Percentiles rank a stretch among this genome's conserved stretches.
phyloP scores from a whole-genome alignment of 441 rosid species.

The Euphorbia corollata region DNA sequence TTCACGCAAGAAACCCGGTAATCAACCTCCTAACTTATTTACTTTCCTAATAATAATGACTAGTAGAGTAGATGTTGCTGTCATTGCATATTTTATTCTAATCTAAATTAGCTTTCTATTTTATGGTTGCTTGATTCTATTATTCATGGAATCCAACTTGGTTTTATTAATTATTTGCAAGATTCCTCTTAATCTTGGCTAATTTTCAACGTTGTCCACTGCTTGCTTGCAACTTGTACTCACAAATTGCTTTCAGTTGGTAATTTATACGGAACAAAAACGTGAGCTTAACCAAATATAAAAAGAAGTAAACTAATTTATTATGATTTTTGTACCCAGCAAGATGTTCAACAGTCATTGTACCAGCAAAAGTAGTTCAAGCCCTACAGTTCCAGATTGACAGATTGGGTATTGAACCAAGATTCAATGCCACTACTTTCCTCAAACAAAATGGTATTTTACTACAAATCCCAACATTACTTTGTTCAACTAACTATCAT shows the following conservation, averaged over 20 bases:
- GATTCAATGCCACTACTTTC: constrained; percentile 29
- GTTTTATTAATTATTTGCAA: constrained; percentile 17
- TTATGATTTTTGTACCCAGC: not conserved
- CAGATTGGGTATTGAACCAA: constrained; percentile 49
- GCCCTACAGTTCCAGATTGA: constrained; percentile 65
- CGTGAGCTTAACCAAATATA: not conserved
- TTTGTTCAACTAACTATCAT: not conserved
- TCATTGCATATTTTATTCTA: constrained; percentile 5
- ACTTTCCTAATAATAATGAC: not conserved
- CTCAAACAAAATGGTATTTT: constrained; percentile 40
- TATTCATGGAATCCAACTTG: constrained; percentile 24
- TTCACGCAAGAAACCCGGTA: constrained; percentile 43
- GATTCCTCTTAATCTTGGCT: constrained; percentile 34
- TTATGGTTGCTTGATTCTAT: constrained; percentile 19
- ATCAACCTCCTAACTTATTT: constrained; percentile 31
- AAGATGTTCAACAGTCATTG: constrained; percentile 65
- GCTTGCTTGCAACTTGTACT: constrained; percentile 2
- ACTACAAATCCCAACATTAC: not conserved
- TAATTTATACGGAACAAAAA: not conserved
- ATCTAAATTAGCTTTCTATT: constrained; percentile 13
- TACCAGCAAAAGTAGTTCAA: constrained; percentile 74
- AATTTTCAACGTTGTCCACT: constrained; percentile 7
- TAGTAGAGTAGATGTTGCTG: constrained; percentile 13
- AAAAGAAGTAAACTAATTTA: not conserved
- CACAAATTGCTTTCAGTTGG: constrained; percentile 10